Evolutionary conservation across 139 green algal genomes (phyloP).

Genomic region (Spirogloea muscicola): DNA sequence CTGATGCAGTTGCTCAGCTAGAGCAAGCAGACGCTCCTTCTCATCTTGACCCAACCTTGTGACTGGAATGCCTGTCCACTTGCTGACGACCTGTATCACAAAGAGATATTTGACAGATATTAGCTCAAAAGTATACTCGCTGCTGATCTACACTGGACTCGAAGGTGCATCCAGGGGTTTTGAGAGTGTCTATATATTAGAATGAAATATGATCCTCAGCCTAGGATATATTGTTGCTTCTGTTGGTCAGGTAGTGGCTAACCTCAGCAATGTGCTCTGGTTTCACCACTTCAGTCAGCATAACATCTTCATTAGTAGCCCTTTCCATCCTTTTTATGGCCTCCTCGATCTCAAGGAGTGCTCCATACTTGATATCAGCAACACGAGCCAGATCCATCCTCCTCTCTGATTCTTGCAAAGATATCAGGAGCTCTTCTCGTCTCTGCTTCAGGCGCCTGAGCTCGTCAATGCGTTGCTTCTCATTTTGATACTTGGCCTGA

Average conservation of each 20-base stretch:
- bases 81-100: slow-evolving; percentile 80
- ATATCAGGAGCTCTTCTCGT: slow-evolving; percentile 56
- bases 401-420: slow-evolving; percentile 64
- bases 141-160: no score
- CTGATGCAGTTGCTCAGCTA: slow-evolving; percentile 68
- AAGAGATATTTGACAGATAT: no score
- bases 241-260: no score
- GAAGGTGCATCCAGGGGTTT: no score
- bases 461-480: slow-evolving; percentile 75
- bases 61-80: slow-evolving; percentile 86
- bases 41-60: slow-evolving; percentile 57
- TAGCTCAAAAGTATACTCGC: no score
- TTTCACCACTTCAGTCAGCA: slow-evolving; percentile 81
- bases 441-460: slow-evolving; percentile 59
- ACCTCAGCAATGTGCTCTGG: slow-evolving; percentile 54
- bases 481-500: slow-evolving; percentile 65
- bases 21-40: slow-evolving; percentile 41
- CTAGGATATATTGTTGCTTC: no score
- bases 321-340: no score
- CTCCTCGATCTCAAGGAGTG: slow-evolving; percentile 75
- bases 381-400: slow-evolving; percentile 66
- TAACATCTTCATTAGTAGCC: no score
- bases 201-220: no score
- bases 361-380: slow-evolving; percentile 67
- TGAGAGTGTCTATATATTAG: no score